A percentile compares a stretch with the other conserved stretches of the same genome.
Evolutionary conservation across 768 basidiomycete species (phyloP).

Genomic region (Astraeus odoratus): DNA sequence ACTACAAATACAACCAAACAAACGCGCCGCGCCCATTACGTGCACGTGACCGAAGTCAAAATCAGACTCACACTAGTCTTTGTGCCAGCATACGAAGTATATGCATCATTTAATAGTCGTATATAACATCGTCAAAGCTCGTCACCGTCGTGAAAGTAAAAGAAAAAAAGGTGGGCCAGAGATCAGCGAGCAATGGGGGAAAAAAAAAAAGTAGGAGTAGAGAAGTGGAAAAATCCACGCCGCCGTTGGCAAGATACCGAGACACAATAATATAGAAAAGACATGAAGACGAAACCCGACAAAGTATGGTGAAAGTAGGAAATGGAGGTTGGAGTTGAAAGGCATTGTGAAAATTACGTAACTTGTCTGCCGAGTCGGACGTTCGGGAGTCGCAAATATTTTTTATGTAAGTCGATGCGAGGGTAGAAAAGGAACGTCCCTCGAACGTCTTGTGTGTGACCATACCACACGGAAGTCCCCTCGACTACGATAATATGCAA

Average conservation of each 20-base stretch:
- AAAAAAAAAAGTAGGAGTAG: neutral
- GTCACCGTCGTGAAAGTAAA: slow-evolving; percentile 19
- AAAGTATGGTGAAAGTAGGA: neutral
- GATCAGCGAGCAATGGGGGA: slow-evolving; percentile 2
- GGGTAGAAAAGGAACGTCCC: slow-evolving; percentile 14
- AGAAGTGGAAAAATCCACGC: neutral
- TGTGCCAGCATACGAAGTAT: too few species aligned
- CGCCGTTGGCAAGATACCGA: neutral
- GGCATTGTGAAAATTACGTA: slow-evolving; percentile 7
- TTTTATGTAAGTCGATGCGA: too few species aligned
- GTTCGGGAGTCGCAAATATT: too few species aligned
- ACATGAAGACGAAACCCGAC: neutral
- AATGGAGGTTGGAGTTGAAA: slow-evolving; percentile 3
- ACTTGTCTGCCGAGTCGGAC: slow-evolving; percentile 4
- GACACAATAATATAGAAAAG: slow-evolving; percentile 1
- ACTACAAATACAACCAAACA: slow-evolving; percentile 14
- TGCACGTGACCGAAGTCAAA: slow-evolving; percentile 22
- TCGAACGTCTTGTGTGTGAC: slow-evolving; percentile 10
- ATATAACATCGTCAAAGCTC: slow-evolving; percentile 24
- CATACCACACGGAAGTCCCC: slow-evolving; percentile 9
- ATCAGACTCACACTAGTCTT: neutral
- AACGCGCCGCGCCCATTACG: slow-evolving; percentile 9
- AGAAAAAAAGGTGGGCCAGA: slow-evolving; percentile 3
- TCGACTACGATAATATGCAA: slow-evolving; percentile 18
- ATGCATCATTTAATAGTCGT: slow-evolving; percentile 16